phyloP scores from a whole-genome alignment of 441 rosid species.

The Pelargonium cotyledonis region DNA sequence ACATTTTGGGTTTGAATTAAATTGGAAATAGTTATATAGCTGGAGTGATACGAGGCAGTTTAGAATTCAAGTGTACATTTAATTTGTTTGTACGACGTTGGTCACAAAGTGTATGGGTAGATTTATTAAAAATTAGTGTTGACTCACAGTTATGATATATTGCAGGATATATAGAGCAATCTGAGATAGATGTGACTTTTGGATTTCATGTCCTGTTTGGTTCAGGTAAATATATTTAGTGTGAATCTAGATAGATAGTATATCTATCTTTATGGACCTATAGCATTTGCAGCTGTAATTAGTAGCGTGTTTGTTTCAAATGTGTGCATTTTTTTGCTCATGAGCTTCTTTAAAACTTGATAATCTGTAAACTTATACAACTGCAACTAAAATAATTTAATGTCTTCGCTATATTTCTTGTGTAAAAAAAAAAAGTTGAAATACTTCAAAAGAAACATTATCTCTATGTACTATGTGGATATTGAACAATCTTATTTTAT shows the following conservation, averaged over 20 bases:
- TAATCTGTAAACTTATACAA: background rate
- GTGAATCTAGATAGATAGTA: background rate
- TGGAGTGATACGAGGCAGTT: no score
- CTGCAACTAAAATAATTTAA: no score
- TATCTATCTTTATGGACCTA: background rate
- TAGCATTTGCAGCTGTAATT: no score
- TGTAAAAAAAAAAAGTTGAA: no score
- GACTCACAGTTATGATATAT: conserved; percentile 14
- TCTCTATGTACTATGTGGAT: no score
- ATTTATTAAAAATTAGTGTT: conserved; percentile 2
- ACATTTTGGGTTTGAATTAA: background rate
- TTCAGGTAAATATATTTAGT: conserved; percentile 48
- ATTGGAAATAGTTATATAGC: no score
- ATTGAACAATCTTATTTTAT: no score
- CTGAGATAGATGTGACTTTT: conserved; percentile 81
- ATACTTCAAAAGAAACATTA: no score
- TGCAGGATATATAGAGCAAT: conserved; percentile 86
- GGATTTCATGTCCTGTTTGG: conserved; percentile 91
- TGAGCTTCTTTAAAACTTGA: background rate
- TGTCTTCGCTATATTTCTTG: no score
- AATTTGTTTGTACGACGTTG: no score
- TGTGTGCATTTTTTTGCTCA: background rate
- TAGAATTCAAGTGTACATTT: no score
- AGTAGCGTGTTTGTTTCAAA: background rate
- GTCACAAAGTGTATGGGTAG: background rate